phyloP scores from a whole-genome alignment of 2,329 filamentous ascomycete genomes.

The Chaetomiaceae sp. region DNA sequence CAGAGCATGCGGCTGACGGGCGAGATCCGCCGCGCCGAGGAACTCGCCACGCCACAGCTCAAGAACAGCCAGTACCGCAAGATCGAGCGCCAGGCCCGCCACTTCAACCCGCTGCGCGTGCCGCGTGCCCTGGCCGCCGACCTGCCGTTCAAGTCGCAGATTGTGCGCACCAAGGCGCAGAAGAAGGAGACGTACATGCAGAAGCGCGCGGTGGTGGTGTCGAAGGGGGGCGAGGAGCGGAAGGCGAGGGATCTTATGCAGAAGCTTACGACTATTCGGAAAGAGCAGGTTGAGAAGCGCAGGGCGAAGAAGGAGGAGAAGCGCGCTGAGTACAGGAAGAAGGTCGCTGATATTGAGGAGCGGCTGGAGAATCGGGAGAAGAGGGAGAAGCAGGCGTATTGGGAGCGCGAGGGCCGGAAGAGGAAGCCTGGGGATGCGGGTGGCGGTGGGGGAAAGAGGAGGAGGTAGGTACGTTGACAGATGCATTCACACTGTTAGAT shows the following conservation, averaged over 20 bases:
- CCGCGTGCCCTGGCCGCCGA: slow-evolving; percentile 73
- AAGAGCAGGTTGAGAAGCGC: slow-evolving; percentile 83
- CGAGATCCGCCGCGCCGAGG: slow-evolving; percentile 73
- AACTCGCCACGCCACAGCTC: slow-evolving; percentile 68
- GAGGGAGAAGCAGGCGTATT: slow-evolving; percentile 86
- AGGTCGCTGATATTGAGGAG: slow-evolving; percentile 74
- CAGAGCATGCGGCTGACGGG: slow-evolving; percentile 90
- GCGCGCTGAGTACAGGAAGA: slow-evolving; percentile 71
- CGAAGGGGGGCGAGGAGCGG: slow-evolving; percentile 85
- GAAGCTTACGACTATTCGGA: slow-evolving; percentile 83
- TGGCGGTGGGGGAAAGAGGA: slow-evolving; percentile 36
- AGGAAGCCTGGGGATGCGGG: slow-evolving; percentile 39
- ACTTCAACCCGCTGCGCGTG: slow-evolving; percentile 75
- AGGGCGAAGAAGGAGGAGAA: slow-evolving; percentile 82
- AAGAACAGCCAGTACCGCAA: slow-evolving; percentile 80
- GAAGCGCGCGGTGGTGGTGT: slow-evolving; percentile 84
- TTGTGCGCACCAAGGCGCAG: slow-evolving; percentile 73
- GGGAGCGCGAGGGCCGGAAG: slow-evolving; percentile 81
- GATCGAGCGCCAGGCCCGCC: slow-evolving; percentile 58
- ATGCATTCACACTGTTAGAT: no score
- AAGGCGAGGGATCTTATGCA: slow-evolving; percentile 83
- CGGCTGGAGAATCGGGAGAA: slow-evolving; percentile 84
- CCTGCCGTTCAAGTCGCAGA: slow-evolving; percentile 89
- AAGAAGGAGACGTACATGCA: slow-evolving; percentile 82
- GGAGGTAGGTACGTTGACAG: slow-evolving; percentile 24